Base-by-base conservation (phyloP, 1,284 basidiomycete species). In the Moesziomyces parantarcticus region DNA sequence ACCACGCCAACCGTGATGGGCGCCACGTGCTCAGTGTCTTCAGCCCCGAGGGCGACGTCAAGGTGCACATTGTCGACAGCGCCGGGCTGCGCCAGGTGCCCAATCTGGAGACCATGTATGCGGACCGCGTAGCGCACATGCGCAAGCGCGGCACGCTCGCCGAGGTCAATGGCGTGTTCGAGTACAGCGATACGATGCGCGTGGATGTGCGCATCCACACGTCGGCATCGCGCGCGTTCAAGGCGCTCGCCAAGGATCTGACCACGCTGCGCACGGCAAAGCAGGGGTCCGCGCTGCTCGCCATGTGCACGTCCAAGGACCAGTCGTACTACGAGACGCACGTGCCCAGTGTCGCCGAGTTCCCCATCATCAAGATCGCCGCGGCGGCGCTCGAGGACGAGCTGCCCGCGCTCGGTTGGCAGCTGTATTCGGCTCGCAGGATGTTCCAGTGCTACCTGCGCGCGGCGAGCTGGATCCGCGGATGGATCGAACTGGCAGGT, bases 11-110 rank as follows among this genome's bases (percentile, higher is more conserved):
- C 40, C 90, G 88, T 54, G 89, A 90, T 8, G 88, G 89, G 2
- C 88, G 97, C 16, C 94, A 99, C 78, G 89, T 97, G n/a, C 92
- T 97, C 78, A 92, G 91, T 1, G 87, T 98, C 16, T 96, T 99
- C 86, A 87, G 90, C 44, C 90, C 91, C 45, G 76, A 80, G 32
- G 79, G 79, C 45, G 91, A 91, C 77, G 50, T 75, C 43, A 71
- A 65, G 39, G 86, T 98, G 2, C 95, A 96, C 83, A 86, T 98
- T 50, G 94, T 98, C 50, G 96, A 99, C 84, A 90, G 90, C 42
- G 92, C 93, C 11, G 89, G 90, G 16, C 89, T 91, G 50, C 89
- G 93, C 23, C 94, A 97, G 81, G 89, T 97, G 29, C 88, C 90
- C 2, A 91, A 90, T 54, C 87, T 97, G 16, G 87, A 90, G 43